Evolutionary conservation across 208 protist genomes (phyloP).

Genomic region (Trichomonas vaginalis): DNA sequence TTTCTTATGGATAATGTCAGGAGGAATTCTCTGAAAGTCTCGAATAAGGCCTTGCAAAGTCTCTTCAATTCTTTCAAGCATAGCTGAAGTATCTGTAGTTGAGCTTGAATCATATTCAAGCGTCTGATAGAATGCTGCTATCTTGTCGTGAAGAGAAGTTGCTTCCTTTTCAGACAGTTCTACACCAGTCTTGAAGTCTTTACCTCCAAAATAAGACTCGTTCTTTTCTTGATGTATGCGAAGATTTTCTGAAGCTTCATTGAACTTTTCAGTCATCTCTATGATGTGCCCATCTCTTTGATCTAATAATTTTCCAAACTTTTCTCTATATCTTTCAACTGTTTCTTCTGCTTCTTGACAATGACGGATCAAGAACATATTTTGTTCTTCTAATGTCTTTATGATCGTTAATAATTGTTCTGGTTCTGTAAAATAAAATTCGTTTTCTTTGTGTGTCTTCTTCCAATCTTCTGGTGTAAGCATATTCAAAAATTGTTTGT

Average conservation of each 20-base stretch:
- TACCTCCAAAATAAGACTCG: background rate
- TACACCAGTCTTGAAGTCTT: background rate
- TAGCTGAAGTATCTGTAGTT: background rate
- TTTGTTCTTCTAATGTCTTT: background rate
- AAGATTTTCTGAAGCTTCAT: background rate
- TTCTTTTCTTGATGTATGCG: background rate
- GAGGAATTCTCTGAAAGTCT: background rate
- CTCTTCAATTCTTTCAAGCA: background rate
- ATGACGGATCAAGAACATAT: background rate
- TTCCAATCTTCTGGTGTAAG: background rate
- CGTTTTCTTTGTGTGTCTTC: background rate
- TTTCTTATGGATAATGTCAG: background rate
- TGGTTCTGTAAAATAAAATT: background rate
- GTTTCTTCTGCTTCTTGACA: slow-evolving; percentile 15
- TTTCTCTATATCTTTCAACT: background rate
- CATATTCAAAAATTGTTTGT: background rate
- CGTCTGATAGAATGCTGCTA: background rate
- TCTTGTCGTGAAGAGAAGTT: background rate
- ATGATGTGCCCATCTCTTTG: background rate
- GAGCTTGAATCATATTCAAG: background rate
- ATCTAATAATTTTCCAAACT: background rate
- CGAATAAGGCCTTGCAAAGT: background rate
- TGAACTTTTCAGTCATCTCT: background rate
- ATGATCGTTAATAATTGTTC: background rate
- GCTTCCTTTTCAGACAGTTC: background rate